A percentile compares a stretch with the other conserved stretches of the same genome.
Conservation (phyloP, 1,284 basidiomycete species). For the Tremellales sp. region DNA sequence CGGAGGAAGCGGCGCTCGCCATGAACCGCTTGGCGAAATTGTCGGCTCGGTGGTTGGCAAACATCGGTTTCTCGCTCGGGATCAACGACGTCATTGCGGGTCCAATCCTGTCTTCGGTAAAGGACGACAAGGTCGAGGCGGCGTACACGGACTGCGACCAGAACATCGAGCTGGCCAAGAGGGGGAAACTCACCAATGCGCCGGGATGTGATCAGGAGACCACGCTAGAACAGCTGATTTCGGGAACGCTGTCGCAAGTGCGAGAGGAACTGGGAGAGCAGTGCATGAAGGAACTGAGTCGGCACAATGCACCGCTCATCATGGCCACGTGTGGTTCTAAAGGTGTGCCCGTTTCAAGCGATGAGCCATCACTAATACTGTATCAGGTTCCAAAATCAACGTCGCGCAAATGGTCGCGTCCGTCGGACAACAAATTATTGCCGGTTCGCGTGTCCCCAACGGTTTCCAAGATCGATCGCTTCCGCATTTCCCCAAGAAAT, state of each 20-base stretch:
- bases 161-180: constrained; percentile 84
- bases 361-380: constrained; percentile 11
- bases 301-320: constrained; percentile 94
- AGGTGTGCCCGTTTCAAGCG: constrained; percentile 53
- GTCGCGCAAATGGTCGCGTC: constrained; percentile 99
- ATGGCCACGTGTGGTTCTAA: constrained; percentile 99
- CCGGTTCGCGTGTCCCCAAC: constrained; percentile 95
- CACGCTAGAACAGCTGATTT: constrained; percentile 93
- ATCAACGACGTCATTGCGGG: constrained; percentile 99
- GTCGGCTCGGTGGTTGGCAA: constrained; percentile 92
- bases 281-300: constrained; percentile 95
- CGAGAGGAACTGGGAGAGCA: constrained; percentile 95
- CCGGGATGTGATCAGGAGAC: constrained; percentile 96
- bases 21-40: constrained; percentile 97
- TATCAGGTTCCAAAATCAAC: constrained; percentile 91
- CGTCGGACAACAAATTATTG: constrained; percentile 99
- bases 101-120: constrained; percentile 69
- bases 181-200: constrained; percentile 89
- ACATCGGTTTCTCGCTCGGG: constrained; percentile 95
- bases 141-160: constrained; percentile 87
- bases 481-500: constrained; percentile 98
- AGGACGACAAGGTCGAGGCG: constrained; percentile 80
- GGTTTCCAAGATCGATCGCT: constrained; percentile 99
- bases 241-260: constrained; percentile 87
- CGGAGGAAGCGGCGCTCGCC: constrained; percentile 86